These are phyloP conservation scores for Akanthomyces dipterigenus DNA, from an alignment of 2,329 filamentous ascomycete genomes.

Conservation along the genomic window DNA sequence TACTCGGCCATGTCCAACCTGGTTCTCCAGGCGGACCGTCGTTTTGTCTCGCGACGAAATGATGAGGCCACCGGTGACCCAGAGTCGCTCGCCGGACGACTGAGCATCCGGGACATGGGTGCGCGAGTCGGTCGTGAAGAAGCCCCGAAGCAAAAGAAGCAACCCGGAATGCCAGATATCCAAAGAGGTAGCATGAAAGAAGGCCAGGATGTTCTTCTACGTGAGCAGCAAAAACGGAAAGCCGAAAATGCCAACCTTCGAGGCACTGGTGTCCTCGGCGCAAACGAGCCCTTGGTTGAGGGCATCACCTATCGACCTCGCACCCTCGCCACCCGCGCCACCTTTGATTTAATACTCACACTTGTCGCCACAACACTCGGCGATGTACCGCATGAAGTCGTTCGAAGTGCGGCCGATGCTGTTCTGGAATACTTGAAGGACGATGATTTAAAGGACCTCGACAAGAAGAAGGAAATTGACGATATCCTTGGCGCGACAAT, in stretches of 20 bases:
- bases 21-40: slow-evolving; percentile 98
- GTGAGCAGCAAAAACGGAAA: slow-evolving; percentile 83
- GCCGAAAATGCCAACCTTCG: slow-evolving; percentile 60
- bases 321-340: slow-evolving; percentile 83
- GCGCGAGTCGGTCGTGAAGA: slow-evolving; percentile 71
- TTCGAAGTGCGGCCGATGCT: slow-evolving; percentile 88
- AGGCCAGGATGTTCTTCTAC: slow-evolving; percentile 73
- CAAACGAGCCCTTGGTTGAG: slow-evolving; percentile 80
- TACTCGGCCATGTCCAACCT: slow-evolving; percentile 99
- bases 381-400: slow-evolving; percentile 86
- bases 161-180: slow-evolving; percentile 58
- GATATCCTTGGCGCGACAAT: slow-evolving; percentile 81
- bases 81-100: slow-evolving; percentile 88
- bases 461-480: slow-evolving; percentile 97
- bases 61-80: slow-evolving; percentile 97
- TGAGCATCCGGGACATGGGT: slow-evolving; percentile 94
- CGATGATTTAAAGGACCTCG: slow-evolving; percentile 90
- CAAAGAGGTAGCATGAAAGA: slow-evolving; percentile 71
- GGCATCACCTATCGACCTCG: slow-evolving; percentile 87
- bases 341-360: slow-evolving; percentile 89
- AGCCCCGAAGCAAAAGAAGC: slow-evolving; percentile 76
- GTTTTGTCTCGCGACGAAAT: slow-evolving; percentile 84
- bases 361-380: slow-evolving; percentile 83
- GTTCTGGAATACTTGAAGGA: slow-evolving; percentile 90
- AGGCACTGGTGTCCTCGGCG: slow-evolving; percentile 72